A percentile compares a stretch with the other conserved stretches of the same genome.
These are phyloP conservation scores for Pterulicium gracile DNA, from an alignment of 1,284 basidiomycete genomes.

Conservation along the genomic window DNA sequence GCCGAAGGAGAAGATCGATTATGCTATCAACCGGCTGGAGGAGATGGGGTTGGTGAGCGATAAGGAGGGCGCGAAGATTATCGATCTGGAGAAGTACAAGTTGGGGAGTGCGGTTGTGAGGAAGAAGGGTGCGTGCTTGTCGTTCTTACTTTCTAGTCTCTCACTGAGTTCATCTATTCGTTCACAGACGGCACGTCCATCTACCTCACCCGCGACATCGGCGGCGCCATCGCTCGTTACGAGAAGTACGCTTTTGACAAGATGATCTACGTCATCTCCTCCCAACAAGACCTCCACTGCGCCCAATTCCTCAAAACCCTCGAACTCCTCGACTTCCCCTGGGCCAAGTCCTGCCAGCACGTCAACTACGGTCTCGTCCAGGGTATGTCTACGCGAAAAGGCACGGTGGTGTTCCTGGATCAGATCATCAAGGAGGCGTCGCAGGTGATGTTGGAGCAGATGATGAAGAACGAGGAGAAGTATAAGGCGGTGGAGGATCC, in stretches of 20 bases:
- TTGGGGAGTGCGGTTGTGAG: constrained; percentile 85
- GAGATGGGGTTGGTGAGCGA: constrained; percentile 52
- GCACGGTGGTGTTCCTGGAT: constrained; percentile 94
- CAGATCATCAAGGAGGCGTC: constrained; percentile 91
- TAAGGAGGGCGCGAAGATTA: constrained; percentile 63
- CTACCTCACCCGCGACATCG: constrained; percentile 98
- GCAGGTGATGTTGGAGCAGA: constrained; percentile 92
- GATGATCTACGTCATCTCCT: constrained; percentile 93
- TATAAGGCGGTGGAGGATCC: constrained; percentile 88
- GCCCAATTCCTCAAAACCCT: constrained; percentile 94
- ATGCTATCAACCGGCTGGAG: constrained; percentile 52
- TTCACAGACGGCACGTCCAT: constrained; percentile 93
- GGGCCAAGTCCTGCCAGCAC: constrained; percentile 77
- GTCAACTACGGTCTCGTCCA: constrained; percentile 89
- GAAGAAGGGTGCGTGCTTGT: constrained; percentile 57
- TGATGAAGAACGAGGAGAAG: constrained; percentile 92
- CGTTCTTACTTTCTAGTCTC: background rate
- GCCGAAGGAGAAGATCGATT: constrained; percentile 67
- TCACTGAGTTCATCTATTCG: constrained; percentile 4
- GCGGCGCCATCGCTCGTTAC: constrained; percentile 87
- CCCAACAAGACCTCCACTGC: constrained; percentile 93
- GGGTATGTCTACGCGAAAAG: constrained; percentile 97
- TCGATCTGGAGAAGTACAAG: constrained; percentile 83
- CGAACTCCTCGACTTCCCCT: constrained; percentile 83
- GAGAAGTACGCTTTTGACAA: constrained; percentile 94